Conservation (phyloP, 139 green algal species). For the Diplosphaera chodatii region DNA sequence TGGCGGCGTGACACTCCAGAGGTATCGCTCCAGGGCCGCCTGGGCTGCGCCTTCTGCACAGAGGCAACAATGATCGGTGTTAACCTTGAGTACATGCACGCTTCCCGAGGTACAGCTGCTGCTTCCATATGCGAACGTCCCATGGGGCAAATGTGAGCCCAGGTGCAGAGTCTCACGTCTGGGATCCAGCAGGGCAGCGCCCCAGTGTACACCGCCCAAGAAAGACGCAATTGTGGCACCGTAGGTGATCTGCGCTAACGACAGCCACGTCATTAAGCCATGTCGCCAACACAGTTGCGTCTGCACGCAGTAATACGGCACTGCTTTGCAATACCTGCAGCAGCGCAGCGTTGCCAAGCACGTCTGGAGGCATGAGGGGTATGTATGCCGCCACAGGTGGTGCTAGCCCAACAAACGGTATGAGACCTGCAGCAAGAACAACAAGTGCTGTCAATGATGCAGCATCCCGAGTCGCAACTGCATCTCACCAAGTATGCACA, state of each 20-base stretch:
- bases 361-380: conserved; percentile 29
- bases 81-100: too few relatives aligned
- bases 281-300: too few relatives aligned
- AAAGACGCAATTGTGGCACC: conserved; percentile 79
- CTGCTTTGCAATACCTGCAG: too few relatives aligned
- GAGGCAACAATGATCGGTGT: not conserved
- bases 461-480: too few relatives aligned
- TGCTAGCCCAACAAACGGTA: conserved; percentile 73
- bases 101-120: too few relatives aligned
- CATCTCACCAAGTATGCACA: too few relatives aligned
- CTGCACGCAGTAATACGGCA: too few relatives aligned
- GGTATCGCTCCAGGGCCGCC: conserved; percentile 43
- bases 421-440: conserved; percentile 41
- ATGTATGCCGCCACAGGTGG: conserved; percentile 39
- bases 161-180: not conserved
- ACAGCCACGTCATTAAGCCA: too few relatives aligned
- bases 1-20: conserved; percentile 75
- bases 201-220: conserved; percentile 87
- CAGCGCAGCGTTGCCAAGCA: conserved; percentile 28
- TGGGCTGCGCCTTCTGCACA: not conserved
- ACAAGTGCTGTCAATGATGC: too few relatives aligned
- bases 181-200: not conserved
- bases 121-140: too few relatives aligned
- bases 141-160: too few relatives aligned
- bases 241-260: conserved; percentile 9